A percentile compares a stretch with the other conserved stretches of the same genome.
Conservation (phyloP, 192 early-diverging fungal species). For the Podila epigama region DNA sequence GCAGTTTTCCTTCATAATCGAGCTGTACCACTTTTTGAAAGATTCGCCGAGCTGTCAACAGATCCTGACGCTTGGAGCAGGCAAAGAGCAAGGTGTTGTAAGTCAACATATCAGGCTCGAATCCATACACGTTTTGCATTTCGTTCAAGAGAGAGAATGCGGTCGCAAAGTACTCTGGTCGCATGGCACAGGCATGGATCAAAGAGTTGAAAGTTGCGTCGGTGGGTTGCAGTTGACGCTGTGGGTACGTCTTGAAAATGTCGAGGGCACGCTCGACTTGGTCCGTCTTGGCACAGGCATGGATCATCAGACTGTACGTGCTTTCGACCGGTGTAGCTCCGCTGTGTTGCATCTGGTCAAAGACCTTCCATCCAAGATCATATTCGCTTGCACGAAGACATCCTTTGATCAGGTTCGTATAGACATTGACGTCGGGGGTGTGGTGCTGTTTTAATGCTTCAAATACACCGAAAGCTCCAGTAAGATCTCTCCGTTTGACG, state of each 20-base stretch:
- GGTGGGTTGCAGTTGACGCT: slow-evolving; percentile 71
- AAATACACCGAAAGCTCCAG: slow-evolving; percentile 30
- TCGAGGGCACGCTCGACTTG: slow-evolving; percentile 93
- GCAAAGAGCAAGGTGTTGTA: slow-evolving; percentile 85
- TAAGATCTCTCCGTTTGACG: slow-evolving; percentile 41
- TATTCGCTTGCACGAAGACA: slow-evolving; percentile 76
- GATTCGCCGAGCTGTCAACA: slow-evolving; percentile 71
- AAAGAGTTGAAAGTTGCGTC: slow-evolving; percentile 89
- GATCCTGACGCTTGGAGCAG: slow-evolving; percentile 76
- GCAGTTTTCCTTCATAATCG: slow-evolving; percentile 52
- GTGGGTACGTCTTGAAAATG: slow-evolving; percentile 89
- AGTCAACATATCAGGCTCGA: slow-evolving; percentile 78
- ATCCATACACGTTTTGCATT: slow-evolving; percentile 83
- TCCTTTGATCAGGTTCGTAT: slow-evolving; percentile 83
- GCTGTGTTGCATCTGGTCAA: slow-evolving; percentile 85
- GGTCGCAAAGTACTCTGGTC: slow-evolving; percentile 86
- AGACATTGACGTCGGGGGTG: slow-evolving; percentile 59
- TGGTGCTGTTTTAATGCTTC: slow-evolving; percentile 51
- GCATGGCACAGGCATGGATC: slow-evolving; percentile 81
- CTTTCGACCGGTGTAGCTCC: slow-evolving; percentile 80
- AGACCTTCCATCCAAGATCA: slow-evolving; percentile 87
- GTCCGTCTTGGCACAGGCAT: slow-evolving; percentile 83
- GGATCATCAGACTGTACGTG: slow-evolving; percentile 89
- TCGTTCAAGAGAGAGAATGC: slow-evolving; percentile 81
- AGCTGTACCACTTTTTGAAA: slow-evolving; percentile 65